Evolutionary conservation across 352 stramenopile genomes (phyloP).

Genomic region (Pythium scleroteichum): DNA sequence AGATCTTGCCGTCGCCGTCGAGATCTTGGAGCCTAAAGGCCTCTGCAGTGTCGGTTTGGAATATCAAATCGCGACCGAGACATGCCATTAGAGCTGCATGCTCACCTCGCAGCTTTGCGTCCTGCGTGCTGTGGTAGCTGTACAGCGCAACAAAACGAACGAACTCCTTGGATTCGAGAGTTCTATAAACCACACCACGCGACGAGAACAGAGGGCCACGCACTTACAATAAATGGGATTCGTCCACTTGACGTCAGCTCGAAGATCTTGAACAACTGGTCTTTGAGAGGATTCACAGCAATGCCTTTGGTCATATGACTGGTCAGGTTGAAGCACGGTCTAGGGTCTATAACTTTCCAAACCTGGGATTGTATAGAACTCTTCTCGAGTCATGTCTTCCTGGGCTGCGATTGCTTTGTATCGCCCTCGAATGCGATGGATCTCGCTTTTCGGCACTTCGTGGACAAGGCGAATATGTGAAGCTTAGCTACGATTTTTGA

Average conservation of each 20-base stretch:
- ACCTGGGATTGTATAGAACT: conserved; percentile 42
- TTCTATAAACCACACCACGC: neutral
- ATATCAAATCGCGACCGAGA: neutral
- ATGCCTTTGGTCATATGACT: conserved; percentile 22
- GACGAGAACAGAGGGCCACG: too few relatives aligned
- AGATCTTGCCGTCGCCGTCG: conserved; percentile 72
- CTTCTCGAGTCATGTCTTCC: conserved; percentile 57
- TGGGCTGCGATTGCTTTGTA: conserved; percentile 15
- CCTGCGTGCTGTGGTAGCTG: conserved; percentile 58
- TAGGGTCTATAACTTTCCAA: neutral
- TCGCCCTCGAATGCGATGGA: conserved; percentile 41
- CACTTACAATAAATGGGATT: conserved; percentile 36
- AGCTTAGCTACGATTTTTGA: too few relatives aligned
- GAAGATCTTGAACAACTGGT: conserved; percentile 45
- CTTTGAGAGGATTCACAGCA: conserved; percentile 44
- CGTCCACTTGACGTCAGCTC: conserved; percentile 32
- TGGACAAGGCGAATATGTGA: too few relatives aligned
- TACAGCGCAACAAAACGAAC: conserved; percentile 50
- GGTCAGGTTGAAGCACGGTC: too few relatives aligned
- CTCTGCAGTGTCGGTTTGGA: conserved; percentile 28
- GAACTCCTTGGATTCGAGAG: conserved; percentile 45
- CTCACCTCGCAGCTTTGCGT: conserved; percentile 51
- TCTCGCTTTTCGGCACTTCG: conserved; percentile 53
- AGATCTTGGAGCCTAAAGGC: conserved; percentile 76
- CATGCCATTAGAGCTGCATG: neutral